A percentile compares a stretch with the other conserved stretches of the same genome.
phyloP scores from a whole-genome alignment of 139 green algal genomes.

The Trebouxia sp. region DNA sequence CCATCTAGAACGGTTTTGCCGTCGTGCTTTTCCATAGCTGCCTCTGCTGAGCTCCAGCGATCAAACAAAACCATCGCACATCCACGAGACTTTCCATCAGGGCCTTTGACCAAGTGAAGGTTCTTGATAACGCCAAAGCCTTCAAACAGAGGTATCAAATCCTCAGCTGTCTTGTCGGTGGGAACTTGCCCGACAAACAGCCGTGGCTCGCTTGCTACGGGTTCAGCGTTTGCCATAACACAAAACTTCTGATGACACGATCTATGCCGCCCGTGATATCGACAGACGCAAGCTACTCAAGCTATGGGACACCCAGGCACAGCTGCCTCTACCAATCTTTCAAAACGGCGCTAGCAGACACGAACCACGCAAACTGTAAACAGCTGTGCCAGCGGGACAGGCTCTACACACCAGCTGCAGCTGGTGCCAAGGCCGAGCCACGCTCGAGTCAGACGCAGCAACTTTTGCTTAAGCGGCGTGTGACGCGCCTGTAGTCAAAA shows the following conservation, averaged over 20 bases:
- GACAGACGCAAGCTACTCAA: no score
- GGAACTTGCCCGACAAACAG: conserved; percentile 77
- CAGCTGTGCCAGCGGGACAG: no score
- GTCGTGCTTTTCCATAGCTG: conserved; percentile 69
- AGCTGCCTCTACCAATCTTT: not conserved
- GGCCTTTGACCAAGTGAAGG: conserved; percentile 64
- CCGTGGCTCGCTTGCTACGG: conserved; percentile 42
- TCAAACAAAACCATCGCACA: conserved; percentile 85
- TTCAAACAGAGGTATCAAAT: conserved; percentile 71
- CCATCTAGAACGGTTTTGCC: conserved; percentile 54
- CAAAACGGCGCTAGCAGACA: not conserved
- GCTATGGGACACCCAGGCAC: conserved; percentile 11
- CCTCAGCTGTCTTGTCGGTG: conserved; percentile 56
- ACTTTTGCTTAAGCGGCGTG: conserved; percentile 15
- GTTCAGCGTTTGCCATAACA: conserved; percentile 30
- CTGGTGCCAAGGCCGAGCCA: not conserved
- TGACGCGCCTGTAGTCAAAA: not conserved
- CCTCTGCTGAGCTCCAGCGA: conserved; percentile 62
- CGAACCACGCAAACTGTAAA: not conserved
- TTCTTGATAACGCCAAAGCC: conserved; percentile 74
- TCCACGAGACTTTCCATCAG: conserved; percentile 70
- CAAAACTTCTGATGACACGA: no score
- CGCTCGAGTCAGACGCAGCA: not conserved
- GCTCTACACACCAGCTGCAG: not conserved
- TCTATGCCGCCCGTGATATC: no score